Conservation (phyloP, 2,329 filamentous ascomycete genomes). For the Aspergillus sp. region DNA sequence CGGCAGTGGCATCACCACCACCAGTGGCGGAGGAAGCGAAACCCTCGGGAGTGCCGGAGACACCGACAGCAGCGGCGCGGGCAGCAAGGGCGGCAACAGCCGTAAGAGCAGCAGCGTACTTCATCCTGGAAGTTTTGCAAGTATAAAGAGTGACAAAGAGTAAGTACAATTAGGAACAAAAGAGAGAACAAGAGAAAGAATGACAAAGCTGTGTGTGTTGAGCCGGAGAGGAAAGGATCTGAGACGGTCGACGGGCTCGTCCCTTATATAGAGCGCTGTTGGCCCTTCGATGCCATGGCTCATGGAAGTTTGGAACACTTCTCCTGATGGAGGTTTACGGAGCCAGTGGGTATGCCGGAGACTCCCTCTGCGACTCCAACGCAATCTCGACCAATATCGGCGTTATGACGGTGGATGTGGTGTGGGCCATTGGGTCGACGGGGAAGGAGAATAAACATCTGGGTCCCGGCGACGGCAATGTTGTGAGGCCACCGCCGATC, state of each 20-base stretch:
- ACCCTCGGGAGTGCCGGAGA: constrained; percentile 44
- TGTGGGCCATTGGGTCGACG: background rate
- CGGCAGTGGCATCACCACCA: constrained; percentile 57
- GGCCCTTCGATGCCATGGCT: background rate
- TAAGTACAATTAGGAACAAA: background rate
- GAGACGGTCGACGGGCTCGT: background rate
- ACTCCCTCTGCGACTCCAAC: background rate
- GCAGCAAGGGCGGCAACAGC: constrained; percentile 19
- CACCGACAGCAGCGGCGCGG: constrained; percentile 19
- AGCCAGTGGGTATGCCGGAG: background rate
- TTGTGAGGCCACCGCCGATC: constrained; percentile 8
- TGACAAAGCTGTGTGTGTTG: constrained; percentile 5
- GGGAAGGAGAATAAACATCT: constrained; percentile 5
- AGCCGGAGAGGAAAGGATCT: constrained; percentile 7
- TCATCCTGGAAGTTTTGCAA: constrained; percentile 20
- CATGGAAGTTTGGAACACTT: background rate
- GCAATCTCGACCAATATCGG: constrained; percentile 3
- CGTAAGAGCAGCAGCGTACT: constrained; percentile 18
- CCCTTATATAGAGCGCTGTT: background rate
- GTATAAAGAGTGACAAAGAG: constrained; percentile 4
- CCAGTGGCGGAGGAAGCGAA: constrained; percentile 61
- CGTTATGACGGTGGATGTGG: background rate
- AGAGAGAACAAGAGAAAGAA: constrained; percentile 7
- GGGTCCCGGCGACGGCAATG: background rate
- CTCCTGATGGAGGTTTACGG: background rate